Conservation (phyloP, 2,329 filamentous ascomycete species). For the Chaetothyriales sp. region DNA sequence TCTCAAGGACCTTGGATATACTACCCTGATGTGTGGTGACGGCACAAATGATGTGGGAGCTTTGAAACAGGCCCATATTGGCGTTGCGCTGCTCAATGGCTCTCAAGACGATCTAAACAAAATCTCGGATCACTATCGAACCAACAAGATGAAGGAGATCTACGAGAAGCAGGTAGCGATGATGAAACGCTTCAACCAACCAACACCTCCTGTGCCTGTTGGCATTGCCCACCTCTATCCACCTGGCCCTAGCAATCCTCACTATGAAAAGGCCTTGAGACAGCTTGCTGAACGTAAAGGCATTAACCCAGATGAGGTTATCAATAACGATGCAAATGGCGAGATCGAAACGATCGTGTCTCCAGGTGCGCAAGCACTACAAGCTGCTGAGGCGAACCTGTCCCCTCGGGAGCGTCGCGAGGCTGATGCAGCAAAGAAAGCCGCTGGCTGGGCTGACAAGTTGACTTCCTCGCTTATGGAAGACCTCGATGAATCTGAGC, state of each 20-base stretch:
- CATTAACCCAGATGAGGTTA: conserved; percentile 8
- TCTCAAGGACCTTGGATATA: conserved; percentile 91
- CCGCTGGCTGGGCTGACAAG: conserved; percentile 68
- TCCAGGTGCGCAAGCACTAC: conserved; percentile 46
- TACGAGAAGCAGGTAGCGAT: conserved; percentile 90
- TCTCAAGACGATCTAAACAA: conserved; percentile 78
- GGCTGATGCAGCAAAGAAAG: conserved; percentile 50
- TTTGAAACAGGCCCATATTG: conserved; percentile 93
- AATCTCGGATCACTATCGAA: conserved; percentile 85
- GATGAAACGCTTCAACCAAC: conserved; percentile 92
- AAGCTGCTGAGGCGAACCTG: conserved; percentile 36
- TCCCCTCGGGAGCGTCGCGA: conserved; percentile 37
- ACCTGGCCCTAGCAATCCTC: conserved; percentile 77
- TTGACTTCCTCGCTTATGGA: conserved; percentile 81
- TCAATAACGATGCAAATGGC: conserved; percentile 37
- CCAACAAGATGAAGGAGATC: conserved; percentile 94
- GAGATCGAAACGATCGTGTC: conserved; percentile 49
- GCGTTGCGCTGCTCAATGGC: conserved; percentile 88
- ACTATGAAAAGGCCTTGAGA: conserved; percentile 82
- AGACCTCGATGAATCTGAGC: conserved; percentile 76
- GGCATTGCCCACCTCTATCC: conserved; percentile 91
- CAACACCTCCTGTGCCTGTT: conserved; percentile 75
- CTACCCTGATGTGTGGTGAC: conserved; percentile 95
- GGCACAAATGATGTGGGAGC: conserved; percentile 97
- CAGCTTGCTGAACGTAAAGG: conserved; percentile 70